Evolutionary conservation across 495 filamentous ascomycete species (phyloP).

Genomic region (Penicillium lividum): DNA sequence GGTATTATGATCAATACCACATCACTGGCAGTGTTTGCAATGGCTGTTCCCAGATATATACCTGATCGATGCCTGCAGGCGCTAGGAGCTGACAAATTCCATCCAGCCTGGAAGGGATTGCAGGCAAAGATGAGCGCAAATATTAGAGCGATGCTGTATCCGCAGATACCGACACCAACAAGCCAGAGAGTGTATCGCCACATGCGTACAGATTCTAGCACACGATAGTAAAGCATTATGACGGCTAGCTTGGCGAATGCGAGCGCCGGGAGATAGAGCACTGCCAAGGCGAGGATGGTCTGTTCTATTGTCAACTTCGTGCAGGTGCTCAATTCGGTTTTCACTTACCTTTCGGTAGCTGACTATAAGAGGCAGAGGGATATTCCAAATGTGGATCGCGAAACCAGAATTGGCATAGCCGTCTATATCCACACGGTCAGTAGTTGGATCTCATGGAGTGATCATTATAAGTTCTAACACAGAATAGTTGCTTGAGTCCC

Average conservation of each 20-base stretch:
- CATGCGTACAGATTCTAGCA: background rate
- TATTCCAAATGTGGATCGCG: background rate
- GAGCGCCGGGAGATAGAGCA: slow-evolving; percentile 35
- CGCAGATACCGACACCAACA: slow-evolving; percentile 13
- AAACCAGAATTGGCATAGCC: background rate
- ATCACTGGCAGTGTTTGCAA: background rate
- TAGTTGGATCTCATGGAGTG: background rate
- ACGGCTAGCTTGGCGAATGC: slow-evolving; percentile 35
- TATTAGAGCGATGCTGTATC: slow-evolving; percentile 30
- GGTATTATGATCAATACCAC: background rate
- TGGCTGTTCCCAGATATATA: background rate
- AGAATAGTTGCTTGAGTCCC: background rate
- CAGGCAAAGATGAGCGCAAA: slow-evolving; percentile 42
- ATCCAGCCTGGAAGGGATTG: slow-evolving; percentile 20
- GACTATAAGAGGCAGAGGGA: background rate
- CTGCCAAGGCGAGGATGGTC: slow-evolving; percentile 25
- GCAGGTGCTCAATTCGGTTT: background rate
- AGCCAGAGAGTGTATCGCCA: background rate
- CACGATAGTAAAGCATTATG: slow-evolving; percentile 31
- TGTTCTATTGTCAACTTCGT: slow-evolving; percentile 1
- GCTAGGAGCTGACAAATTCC: background rate
- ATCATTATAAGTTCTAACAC: background rate
- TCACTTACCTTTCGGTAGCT: background rate
- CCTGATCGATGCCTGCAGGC: background rate
- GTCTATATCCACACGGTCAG: background rate